Evolutionary conservation across 2,329 filamentous ascomycete genomes (phyloP), one percentile per base, ranked within the genome.

Genomic region (Neofusicoccum sp.): DNA sequence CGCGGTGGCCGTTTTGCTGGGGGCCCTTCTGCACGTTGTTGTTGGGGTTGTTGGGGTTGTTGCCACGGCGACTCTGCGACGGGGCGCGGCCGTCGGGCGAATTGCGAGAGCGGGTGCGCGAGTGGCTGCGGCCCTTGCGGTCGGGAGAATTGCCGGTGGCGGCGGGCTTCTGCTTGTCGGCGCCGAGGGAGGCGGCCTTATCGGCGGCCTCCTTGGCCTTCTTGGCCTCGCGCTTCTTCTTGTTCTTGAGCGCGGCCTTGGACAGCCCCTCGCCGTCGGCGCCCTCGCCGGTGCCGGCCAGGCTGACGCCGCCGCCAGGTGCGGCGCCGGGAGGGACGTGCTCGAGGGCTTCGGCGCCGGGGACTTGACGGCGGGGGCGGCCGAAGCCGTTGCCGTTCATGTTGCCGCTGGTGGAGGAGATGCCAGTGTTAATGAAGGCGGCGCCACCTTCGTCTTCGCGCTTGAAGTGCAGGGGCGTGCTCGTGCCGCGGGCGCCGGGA

Each of bases 141-240:
- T 91, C 88, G 16, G 87, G 87, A 75, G 87, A 89, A 64, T 85
- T 78, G 6, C 67, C 67, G 3, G 70, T 65, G 28, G 9, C 16
- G 20, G 20, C 20, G 20, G 20, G 20, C 9, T 69, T 61, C 24
- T 65, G 66, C 44, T 64, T 66, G 2, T 69, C 70, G 26, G 74
- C 73, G 31, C 70, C 69, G 14, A 76, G 65, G 33, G 69, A 67
- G 16, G 69, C 70, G 6, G 71, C 70, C 64, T 72, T 75, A 53
- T 84, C 86, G 16, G 91, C 90, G 5, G 81, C 84, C 48, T 95
- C 92, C 73, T 93, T 95, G 56, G 85, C 85, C 79, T 97, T 98
- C 83, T 96, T 97, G 66, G 90, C 90, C 67, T 90, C 88, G 47
- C 95, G 86, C 85, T 98, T 98, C 86, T 98, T 98, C 86, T 98